phyloP scores from a whole-genome alignment of 768 basidiomycete species.

The Infundibulicybe gibba region DNA sequence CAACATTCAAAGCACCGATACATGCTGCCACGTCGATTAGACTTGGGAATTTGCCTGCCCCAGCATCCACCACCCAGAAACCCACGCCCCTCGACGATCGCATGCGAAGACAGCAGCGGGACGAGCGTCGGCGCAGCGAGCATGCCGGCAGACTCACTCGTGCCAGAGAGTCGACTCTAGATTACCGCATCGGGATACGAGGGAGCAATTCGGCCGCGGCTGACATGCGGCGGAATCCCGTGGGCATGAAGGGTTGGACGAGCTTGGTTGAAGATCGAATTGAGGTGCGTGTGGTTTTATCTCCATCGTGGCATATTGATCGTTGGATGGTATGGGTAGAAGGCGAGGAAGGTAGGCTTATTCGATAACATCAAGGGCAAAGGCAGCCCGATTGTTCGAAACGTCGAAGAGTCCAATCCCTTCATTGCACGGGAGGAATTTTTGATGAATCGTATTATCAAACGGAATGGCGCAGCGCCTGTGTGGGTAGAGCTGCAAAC shows the following conservation, averaged over 20 bases:
- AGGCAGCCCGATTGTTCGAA: conserved; percentile 34
- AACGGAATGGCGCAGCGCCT: conserved; percentile 77
- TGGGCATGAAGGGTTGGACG: conserved; percentile 70
- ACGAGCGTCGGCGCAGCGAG: conserved; percentile 47
- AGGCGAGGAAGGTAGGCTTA: conserved; percentile 60
- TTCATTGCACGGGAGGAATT: conserved; percentile 76
- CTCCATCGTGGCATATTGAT: neutral
- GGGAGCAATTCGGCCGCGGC: conserved; percentile 11
- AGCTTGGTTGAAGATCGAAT: conserved; percentile 76
- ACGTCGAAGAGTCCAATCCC: conserved; percentile 42
- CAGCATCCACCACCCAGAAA: conserved; percentile 10
- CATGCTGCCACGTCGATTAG: conserved; percentile 52
- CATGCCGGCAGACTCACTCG: conserved; percentile 52
- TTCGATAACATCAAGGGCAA: conserved; percentile 74
- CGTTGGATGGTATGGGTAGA: conserved; percentile 28
- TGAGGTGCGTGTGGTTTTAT: conserved; percentile 44
- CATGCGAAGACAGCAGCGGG: conserved; percentile 39
- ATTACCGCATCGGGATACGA: conserved; percentile 66
- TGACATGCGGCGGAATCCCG: conserved; percentile 45
- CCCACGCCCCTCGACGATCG: conserved; percentile 26
- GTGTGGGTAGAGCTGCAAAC: conserved; percentile 85
- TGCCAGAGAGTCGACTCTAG: conserved; percentile 72
- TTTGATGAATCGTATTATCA: conserved; percentile 82
- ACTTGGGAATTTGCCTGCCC: conserved; percentile 40
- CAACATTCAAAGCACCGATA: conserved; percentile 59